These are phyloP conservation scores for Fusarium sp. DNA, from an alignment of 2,329 filamentous ascomycete species.

Conservation along the genomic window DNA sequence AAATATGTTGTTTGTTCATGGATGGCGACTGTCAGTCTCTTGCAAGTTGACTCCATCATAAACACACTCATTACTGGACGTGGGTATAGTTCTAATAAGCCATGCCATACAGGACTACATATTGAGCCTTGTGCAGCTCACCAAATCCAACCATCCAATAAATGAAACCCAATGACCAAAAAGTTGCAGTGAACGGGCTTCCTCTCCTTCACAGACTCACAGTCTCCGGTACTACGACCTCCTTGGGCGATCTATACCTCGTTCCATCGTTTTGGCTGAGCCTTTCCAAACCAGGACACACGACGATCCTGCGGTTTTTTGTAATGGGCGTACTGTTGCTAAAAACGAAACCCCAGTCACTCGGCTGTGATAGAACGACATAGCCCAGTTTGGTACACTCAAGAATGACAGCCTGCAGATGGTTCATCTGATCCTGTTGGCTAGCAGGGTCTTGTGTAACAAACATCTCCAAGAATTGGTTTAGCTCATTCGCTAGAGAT, in stretches of 20 bases:
- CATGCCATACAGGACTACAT: background rate
- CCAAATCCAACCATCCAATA: background rate
- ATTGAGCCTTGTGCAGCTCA: background rate
- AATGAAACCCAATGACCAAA: background rate
- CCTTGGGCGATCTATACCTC: conserved; percentile 31
- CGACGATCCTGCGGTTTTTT: conserved; percentile 22
- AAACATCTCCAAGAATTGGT: conserved; percentile 48
- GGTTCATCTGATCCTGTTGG: conserved; percentile 47
- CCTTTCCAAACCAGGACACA: conserved; percentile 46
- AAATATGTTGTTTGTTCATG: background rate
- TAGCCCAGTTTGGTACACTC: conserved; percentile 55
- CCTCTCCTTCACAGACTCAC: background rate
- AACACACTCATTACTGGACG: too few relatives aligned
- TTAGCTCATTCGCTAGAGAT: conserved; percentile 46
- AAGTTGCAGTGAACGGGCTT: background rate
- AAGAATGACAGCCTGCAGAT: conserved; percentile 51
- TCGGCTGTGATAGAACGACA: conserved; percentile 53
- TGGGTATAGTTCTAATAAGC: background rate
- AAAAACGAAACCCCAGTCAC: conserved; percentile 50
- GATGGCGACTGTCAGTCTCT: background rate
- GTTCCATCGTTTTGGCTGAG: conserved; percentile 39
- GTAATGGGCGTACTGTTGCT: background rate
- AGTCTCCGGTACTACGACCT: conserved; percentile 34
- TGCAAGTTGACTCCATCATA: background rate
- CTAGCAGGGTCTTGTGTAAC: conserved; percentile 38